Base-by-base conservation (phyloP, 495 filamentous ascomycete species). In the Podospora tetraspora region DNA sequence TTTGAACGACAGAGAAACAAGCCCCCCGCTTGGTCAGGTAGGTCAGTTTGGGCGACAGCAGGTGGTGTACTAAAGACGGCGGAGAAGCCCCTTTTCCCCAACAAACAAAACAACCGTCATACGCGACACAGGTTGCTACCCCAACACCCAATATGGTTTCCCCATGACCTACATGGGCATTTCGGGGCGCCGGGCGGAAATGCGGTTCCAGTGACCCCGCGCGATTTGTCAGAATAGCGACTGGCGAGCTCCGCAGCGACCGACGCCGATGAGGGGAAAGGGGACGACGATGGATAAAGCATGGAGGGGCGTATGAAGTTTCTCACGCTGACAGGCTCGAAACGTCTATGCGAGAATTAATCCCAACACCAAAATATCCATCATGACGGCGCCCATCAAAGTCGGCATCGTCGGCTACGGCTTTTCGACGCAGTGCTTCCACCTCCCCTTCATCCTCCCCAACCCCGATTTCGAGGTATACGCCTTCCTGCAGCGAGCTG, bases 371-470 rank as follows among this genome's bases (percentile, higher is more conserved):
- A 32, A 6, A 3, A 62, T 8, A 30, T 29, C 23, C 29, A 65
- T 30, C 21, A 67, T 61, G 37, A 8, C 69, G 66, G 52, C 71
- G 2, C 71, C 76, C 59, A 72, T 80, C 62, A 78, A 76, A 59
- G 73, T 80, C 12, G 78, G 78, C 57, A 64, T 80, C 62, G 68
- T 77, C 8, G 78, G 76, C 62, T 80, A 77, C 63, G 76, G 90
- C 76, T 82, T 88, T 78, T 89, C 90, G 62, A 87, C 90, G 58
- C 92, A 91, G 71, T 78, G 83, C 76, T 92, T 91, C 76, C 90
- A 92, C 77, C 88, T 93, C 63, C 90, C 90, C 57, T 88, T 89
- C 74, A 86, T 92, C 70, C 77, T 82, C 52, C 79, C 84, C 24
- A 81, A 87, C 75, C 83, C 88, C 1, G 85, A 84, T 4, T 79